phyloP scores from a whole-genome alignment of 2,329 filamentous ascomycete species.

The Botrytis pseudocinerea region DNA sequence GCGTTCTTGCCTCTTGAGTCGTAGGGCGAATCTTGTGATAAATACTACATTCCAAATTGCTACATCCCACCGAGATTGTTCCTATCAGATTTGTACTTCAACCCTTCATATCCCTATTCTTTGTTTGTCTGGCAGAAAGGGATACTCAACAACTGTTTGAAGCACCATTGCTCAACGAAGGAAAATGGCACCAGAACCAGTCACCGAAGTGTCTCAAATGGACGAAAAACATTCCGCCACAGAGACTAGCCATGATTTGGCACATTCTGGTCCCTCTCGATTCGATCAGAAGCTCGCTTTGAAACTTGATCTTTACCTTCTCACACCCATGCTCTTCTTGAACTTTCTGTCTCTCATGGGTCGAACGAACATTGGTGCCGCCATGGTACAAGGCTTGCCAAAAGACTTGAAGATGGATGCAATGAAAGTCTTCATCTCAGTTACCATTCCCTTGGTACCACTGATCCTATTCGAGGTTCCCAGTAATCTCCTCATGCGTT shows the following conservation, averaged over 20 bases:
- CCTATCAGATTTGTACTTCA: background rate
- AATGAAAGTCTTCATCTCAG: constrained; percentile 35
- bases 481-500: constrained; percentile 41
- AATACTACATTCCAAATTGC: background rate
- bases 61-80: constrained; percentile 5
- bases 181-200: background rate
- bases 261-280: background rate
- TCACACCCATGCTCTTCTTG: constrained; percentile 37
- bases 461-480: constrained; percentile 42
- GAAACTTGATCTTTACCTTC: constrained; percentile 28
- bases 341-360: constrained; percentile 34
- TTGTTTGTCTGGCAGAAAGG: background rate
- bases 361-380: constrained; percentile 25
- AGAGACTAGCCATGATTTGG: background rate
- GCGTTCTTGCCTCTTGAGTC: constrained; percentile 5
- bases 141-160: background rate
- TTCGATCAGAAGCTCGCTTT: constrained; percentile 23
- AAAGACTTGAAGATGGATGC: constrained; percentile 34
- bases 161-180: background rate
- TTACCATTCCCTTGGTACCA: constrained; percentile 47
- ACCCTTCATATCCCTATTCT: background rate
- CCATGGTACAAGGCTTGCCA: constrained; percentile 31
- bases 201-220: background rate
- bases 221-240: constrained; percentile 10
- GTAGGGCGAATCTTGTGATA: background rate